These are phyloP conservation scores for Cercospora brassicicola DNA, from an alignment of 2,329 filamentous ascomycete species.

Conservation along the genomic window DNA sequence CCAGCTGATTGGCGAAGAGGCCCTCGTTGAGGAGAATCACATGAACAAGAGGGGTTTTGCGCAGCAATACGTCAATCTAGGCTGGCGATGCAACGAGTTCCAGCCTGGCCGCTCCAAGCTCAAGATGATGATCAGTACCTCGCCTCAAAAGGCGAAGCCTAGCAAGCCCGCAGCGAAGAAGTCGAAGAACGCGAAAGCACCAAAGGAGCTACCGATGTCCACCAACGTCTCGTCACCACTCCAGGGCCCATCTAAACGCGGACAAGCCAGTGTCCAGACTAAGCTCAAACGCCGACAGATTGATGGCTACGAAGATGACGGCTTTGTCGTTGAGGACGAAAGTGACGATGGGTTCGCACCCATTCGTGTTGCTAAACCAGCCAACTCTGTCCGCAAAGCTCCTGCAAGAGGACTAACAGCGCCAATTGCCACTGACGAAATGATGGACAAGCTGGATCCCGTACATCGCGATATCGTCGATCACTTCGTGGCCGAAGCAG, in stretches of 20 bases:
- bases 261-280: slow-evolving; percentile 32
- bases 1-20: slow-evolving; percentile 70
- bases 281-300: slow-evolving; percentile 30
- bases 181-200: slow-evolving; percentile 39
- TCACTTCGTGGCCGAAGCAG: slow-evolving; percentile 65
- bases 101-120: slow-evolving; percentile 46
- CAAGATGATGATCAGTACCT: slow-evolving; percentile 54
- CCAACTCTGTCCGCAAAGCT: slow-evolving; percentile 40
- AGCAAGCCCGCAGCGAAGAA: slow-evolving; percentile 38
- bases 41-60: slow-evolving; percentile 60
- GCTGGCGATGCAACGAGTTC: slow-evolving; percentile 50
- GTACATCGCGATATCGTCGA: slow-evolving; percentile 65
- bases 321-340: slow-evolving; percentile 40
- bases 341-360: slow-evolving; percentile 48
- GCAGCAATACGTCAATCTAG: slow-evolving; percentile 65
- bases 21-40: slow-evolving; percentile 63
- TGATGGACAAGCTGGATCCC: slow-evolving; percentile 56
- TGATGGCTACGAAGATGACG: slow-evolving; percentile 41
- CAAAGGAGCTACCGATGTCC: slow-evolving; percentile 57
- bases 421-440: slow-evolving; percentile 60
- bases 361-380: slow-evolving; percentile 37
- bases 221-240: slow-evolving; percentile 68
- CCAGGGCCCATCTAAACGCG: slow-evolving; percentile 48
- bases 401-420: slow-evolving; percentile 49
- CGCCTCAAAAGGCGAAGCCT: slow-evolving; percentile 33